These are phyloP conservation scores for Sonneratia caseolaris DNA, from an alignment of 345 rosid species.

Conservation along the genomic window DNA sequence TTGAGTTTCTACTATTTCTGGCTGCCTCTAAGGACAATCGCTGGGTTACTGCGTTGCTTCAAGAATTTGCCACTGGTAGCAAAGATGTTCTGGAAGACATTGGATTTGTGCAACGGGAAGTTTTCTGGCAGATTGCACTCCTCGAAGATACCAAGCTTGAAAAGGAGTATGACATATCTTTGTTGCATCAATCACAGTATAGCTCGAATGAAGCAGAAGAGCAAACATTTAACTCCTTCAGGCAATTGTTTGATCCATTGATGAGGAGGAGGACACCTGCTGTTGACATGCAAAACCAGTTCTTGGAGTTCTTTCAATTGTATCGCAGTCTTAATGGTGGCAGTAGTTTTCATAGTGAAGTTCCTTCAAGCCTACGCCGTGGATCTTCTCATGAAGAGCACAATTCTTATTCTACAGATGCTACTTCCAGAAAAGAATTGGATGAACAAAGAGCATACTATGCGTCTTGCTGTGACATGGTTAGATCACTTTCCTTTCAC, in stretches of 20 bases:
- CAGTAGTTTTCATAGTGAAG: constrained; percentile 55
- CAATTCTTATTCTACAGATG: constrained; percentile 44
- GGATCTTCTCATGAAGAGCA: constrained; percentile 28
- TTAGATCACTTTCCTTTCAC: constrained; percentile 78
- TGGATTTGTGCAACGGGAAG: constrained; percentile 73
- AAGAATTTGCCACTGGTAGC: constrained; percentile 74
- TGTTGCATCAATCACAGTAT: constrained; percentile 42
- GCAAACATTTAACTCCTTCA: constrained; percentile 69
- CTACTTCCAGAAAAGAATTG: constrained; percentile 39
- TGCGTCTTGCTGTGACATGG: constrained; percentile 86
- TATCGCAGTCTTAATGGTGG: constrained; percentile 87
- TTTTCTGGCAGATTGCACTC: constrained; percentile 81
- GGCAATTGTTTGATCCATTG: constrained; percentile 89
- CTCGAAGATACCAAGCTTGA: constrained; percentile 71
- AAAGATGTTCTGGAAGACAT: constrained; percentile 81
- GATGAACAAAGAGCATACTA: constrained; percentile 74
- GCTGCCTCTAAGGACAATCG: constrained; percentile 94
- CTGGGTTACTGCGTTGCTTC: constrained; percentile 81
- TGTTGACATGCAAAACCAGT: constrained; percentile 76
- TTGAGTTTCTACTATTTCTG: constrained; percentile 87
- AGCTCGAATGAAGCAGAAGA: constrained; percentile 47
- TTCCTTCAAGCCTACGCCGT: constrained; percentile 31
- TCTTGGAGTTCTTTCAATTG: constrained; percentile 81
- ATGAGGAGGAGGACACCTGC: constrained; percentile 80
- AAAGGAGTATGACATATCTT: constrained; percentile 32